Percentiles rank a stretch among this genome's conserved stretches.
These are phyloP conservation scores for Apiospora hydei DNA, from an alignment of 2,329 filamentous ascomycete species.

Conservation along the genomic window DNA sequence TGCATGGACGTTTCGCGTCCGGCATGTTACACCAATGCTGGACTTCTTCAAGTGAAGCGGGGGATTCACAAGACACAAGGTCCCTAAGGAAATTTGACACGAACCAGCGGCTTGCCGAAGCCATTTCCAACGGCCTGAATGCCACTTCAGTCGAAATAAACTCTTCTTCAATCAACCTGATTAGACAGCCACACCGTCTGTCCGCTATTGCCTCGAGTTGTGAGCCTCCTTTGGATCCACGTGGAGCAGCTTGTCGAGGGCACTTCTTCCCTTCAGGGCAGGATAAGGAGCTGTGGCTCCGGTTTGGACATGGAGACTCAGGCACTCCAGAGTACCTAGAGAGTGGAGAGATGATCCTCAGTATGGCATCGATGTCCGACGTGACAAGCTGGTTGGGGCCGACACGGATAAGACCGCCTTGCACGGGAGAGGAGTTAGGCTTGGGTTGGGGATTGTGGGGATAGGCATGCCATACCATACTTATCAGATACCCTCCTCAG, in stretches of 20 bases:
- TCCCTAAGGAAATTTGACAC: constrained; percentile 54
- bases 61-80: constrained; percentile 49
- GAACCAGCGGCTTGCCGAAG: constrained; percentile 48
- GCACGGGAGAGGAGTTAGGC: not conserved
- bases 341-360: not conserved
- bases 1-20: too few relatives aligned
- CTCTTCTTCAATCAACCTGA: constrained; percentile 47
- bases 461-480: not conserved
- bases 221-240: not conserved
- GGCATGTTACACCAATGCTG: too few relatives aligned
- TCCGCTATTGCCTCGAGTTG: constrained; percentile 31
- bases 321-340: not conserved
- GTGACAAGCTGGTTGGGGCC: constrained; percentile 35
- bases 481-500: too few relatives aligned
- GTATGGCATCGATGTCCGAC: constrained; percentile 29
- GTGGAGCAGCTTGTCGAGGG: not conserved
- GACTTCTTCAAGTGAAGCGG: constrained; percentile 38
- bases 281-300: not conserved
- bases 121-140: constrained; percentile 45
- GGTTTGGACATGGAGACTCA: not conserved
- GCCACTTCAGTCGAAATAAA: constrained; percentile 42
- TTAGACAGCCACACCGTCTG: constrained; percentile 34
- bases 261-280: not conserved
- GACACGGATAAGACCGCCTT: constrained; percentile 33
- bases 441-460: not conserved